Base-by-base conservation (phyloP, 2,329 filamentous ascomycete genomes). In the Lojkania enalia region DNA sequence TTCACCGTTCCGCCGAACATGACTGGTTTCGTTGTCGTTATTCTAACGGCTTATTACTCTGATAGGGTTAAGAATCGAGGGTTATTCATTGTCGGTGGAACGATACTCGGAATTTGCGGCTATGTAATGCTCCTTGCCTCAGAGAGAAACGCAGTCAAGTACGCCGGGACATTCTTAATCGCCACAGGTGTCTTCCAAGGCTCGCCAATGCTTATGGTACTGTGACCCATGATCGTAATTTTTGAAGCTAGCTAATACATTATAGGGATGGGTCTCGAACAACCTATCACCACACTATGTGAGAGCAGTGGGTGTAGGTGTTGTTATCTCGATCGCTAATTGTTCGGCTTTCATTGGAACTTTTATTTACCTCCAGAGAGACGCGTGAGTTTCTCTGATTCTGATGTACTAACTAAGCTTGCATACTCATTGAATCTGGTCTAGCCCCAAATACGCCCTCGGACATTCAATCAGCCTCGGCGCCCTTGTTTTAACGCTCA, bases 281-380 rank as follows among this genome's bases (percentile, higher is more conserved):
- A 74, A 74, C 44, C 60, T 74, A 29, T 61, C 63, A 12, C 80
- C 80, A 2, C 78, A 82, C 60, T 83, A 80, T 59, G 83, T 83
- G 62, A 71, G 79, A 21, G 72, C 76, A 1, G 71, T 82, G 27
- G 72, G 73, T 2, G 69, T 76, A 0, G 78, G 77, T 3, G 71
- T 80, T 75, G 69, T 49, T 55, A 72, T 44, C 7, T 57, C 51
- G 32, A 67, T 79, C 29, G 78, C 77, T 3, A 80, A 80, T 54
- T 60, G 73, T 21, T 72, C 69, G 0, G 78, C 77, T 2, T 75
- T 81, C 41, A 69, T 81, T 19, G 74, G 74, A 1, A 73, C 71
- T 14, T 80, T 80, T 49, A 71, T 79, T 35, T 82, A 76, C 52
- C 51, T 79, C 32, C 57, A 67, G 27, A 57, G 57, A 3, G 75